Base-by-base conservation (phyloP, 2,329 filamentous ascomycete species). In the Aspergillus thermomutatus region DNA sequence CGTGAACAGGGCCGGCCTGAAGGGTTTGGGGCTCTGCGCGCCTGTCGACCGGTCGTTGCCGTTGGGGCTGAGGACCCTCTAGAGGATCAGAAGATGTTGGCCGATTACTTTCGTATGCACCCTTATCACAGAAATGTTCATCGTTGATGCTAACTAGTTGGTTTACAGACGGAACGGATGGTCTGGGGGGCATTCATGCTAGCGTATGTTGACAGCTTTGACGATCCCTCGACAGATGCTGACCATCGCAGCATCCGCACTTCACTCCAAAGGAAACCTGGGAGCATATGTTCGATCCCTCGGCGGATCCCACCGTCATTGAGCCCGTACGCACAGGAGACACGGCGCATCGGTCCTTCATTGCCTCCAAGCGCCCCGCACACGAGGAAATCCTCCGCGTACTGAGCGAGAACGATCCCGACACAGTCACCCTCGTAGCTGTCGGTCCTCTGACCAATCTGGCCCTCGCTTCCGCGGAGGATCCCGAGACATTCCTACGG, bases 401-500 rank as follows among this genome's bases (percentile, higher is more conserved):
- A 49, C 83, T 99, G 21, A 83, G 82, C 55, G 89, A 94, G 66
- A 92, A 94, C 68, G 91, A 92, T 7, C 82, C 83, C 4, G 87
- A 92, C 69, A 94, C 90, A 1, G 86, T 99, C 65, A 92, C 89
- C n/a, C 90, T 99, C 69, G 86, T 96, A 40, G 90, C 90, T 25
- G 82, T 97, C 50, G 94, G 94, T 0, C 94, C 94, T 1, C 79
- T 97, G 64, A 97, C 94, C n/a, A 99, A 96, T 71, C 78, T 96
- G 28, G 94, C 94, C 1, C 76, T 96, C 26, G 94, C 94, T 3
- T 92, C 94, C 2, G 87, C 91, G 14, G 86, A 91, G 67, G 93
- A 97, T 64, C 88, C 92, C 0, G 91, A 93, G 73, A 88, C 92
- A 0, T 97, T 99, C 73, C 81, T 99, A 54, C 86, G 87, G 46